Percentiles rank a stretch among this genome's conserved stretches.
These are phyloP conservation scores for Solanum ossicruentum DNA, from an alignment of 257 asterid species.

Conservation along the genomic window DNA sequence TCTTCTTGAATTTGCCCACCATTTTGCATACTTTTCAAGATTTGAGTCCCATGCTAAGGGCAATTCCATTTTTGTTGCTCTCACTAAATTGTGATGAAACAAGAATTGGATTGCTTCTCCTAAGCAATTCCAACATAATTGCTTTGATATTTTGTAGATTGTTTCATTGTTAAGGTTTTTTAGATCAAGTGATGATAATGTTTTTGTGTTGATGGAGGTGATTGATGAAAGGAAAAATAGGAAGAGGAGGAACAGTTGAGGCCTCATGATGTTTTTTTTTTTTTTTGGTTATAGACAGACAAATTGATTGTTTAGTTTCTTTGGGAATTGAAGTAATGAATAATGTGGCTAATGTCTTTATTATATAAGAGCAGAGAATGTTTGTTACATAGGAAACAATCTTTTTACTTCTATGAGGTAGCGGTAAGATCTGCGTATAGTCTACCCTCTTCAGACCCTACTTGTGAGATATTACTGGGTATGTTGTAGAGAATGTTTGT, in stretches of 20 bases:
- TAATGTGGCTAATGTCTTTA: background rate
- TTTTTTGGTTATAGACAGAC: background rate
- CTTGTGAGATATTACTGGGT: no score
- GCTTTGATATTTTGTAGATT: slow-evolving; percentile 31
- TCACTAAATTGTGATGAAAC: slow-evolving; percentile 50
- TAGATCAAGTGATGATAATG: slow-evolving; percentile 4
- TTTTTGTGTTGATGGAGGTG: background rate
- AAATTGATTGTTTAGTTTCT: background rate
- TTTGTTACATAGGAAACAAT: no score
- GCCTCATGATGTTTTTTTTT: slow-evolving; percentile 1
- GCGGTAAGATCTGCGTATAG: no score
- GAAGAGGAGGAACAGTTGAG: background rate
- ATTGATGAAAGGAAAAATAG: background rate
- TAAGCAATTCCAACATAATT: slow-evolving; percentile 46
- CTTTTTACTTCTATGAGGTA: no score
- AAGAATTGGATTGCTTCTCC: slow-evolving; percentile 46
- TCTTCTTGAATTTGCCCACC: slow-evolving; percentile 61
- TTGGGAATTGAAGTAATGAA: background rate
- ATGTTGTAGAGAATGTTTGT: background rate
- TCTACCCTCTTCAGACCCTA: no score
- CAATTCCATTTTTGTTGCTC: slow-evolving; percentile 44
- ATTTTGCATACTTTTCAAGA: slow-evolving; percentile 38
- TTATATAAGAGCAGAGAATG: background rate
- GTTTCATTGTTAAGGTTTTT: slow-evolving; percentile 28
- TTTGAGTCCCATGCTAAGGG: slow-evolving; percentile 56